phyloP scores from a whole-genome alignment of 805 yeast genomes.

The Candida easanensis region DNA sequence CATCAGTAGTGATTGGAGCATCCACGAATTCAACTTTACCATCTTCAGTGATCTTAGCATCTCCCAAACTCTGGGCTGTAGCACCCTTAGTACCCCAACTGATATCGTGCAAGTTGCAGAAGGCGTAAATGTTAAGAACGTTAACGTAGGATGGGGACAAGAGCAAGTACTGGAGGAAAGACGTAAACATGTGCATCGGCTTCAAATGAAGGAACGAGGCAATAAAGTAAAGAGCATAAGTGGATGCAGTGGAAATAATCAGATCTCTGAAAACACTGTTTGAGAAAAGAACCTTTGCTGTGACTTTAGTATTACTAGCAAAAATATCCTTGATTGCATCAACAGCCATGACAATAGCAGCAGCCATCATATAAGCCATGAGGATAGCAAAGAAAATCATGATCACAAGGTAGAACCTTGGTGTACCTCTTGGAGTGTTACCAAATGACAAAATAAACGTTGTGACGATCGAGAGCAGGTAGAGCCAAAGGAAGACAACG shows the following conservation, averaged over 20 bases:
- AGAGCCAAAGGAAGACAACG: conserved; percentile 80
- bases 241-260: conserved; percentile 80
- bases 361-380: conserved; percentile 87
- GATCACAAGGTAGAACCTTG: conserved; percentile 68
- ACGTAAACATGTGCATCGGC: conserved; percentile 90
- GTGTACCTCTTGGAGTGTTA: conserved; percentile 90
- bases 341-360: conserved; percentile 78
- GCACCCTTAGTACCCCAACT: conserved; percentile 98
- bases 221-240: conserved; percentile 75
- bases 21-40: conserved; percentile 63
- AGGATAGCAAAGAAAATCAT: conserved; percentile 79
- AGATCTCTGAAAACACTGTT: conserved; percentile 80
- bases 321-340: conserved; percentile 57
- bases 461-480: conserved; percentile 73
- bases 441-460: conserved; percentile 92
- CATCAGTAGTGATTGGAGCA: conserved; percentile 72
- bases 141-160: conserved; percentile 88
- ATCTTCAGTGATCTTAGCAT: conserved; percentile 66
- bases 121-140: conserved; percentile 89
- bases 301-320: conserved; percentile 29
- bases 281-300: conserved; percentile 49
- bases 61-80: conserved; percentile 71
- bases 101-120: conserved; percentile 93
- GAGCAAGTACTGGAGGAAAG: conserved; percentile 78
- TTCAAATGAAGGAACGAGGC: conserved; percentile 82